Evolutionary conservation across 2,329 filamentous ascomycete species (phyloP).

Genomic region (Exophiala bonariae): DNA sequence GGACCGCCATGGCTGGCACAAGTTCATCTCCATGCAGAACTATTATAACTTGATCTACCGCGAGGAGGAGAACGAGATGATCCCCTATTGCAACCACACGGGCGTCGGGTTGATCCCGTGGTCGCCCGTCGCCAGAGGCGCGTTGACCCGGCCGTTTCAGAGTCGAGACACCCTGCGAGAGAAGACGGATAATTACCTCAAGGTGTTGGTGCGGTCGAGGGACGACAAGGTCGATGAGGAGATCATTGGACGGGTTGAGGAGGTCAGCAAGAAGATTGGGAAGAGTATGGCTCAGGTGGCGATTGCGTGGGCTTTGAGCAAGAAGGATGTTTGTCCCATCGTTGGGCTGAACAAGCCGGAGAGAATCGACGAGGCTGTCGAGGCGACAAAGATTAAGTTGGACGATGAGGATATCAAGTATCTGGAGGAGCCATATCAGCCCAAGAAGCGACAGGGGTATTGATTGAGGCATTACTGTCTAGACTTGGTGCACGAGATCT

Average conservation of each 20-base stretch:
- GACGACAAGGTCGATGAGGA: constrained; percentile 50
- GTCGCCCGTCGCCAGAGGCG: constrained; percentile 45
- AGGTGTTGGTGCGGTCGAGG: constrained; percentile 41
- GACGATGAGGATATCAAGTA: constrained; percentile 61
- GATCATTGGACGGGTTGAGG: constrained; percentile 57
- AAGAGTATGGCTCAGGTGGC: constrained; percentile 65
- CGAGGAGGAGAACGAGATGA: constrained; percentile 52
- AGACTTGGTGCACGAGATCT: too few species aligned
- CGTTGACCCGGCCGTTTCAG: constrained; percentile 47
- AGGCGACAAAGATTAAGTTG: constrained; percentile 47
- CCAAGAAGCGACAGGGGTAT: constrained; percentile 40
- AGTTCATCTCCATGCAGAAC: constrained; percentile 56
- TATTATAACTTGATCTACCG: constrained; percentile 39
- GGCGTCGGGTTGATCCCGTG: constrained; percentile 41
- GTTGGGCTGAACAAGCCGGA: constrained; percentile 60
- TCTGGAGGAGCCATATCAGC: constrained; percentile 62
- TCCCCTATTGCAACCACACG: constrained; percentile 40
- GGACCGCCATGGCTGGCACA: constrained; percentile 51
- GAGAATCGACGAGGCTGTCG: constrained; percentile 63
- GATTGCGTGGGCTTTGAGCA: constrained; percentile 61
- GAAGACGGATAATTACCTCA: constrained; percentile 44
- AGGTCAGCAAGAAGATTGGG: constrained; percentile 58
- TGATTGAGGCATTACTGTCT: too few species aligned
- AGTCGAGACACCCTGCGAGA: constrained; percentile 45
- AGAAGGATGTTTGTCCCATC: constrained; percentile 58